These are phyloP conservation scores for Peronospora tabacina DNA, from an alignment of 352 stramenopile genomes.

Conservation along the genomic window DNA sequence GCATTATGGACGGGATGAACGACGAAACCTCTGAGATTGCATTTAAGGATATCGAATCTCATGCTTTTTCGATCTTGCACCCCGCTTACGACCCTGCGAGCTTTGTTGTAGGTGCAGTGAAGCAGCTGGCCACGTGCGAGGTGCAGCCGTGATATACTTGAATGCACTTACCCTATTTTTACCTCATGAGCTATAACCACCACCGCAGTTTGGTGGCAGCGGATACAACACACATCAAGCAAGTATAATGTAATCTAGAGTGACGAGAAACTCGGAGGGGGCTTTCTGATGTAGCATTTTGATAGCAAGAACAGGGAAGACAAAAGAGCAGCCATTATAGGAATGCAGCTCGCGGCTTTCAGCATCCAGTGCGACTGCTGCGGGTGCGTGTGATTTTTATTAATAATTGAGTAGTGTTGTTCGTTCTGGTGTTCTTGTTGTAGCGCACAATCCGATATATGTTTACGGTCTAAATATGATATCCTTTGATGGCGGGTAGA, in stretches of 20 bases:
- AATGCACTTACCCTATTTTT: constrained; percentile 6
- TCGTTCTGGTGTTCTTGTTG: background rate
- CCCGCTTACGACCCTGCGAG: constrained; percentile 27
- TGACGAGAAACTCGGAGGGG: constrained; percentile 24
- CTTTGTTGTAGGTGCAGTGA: constrained; percentile 41
- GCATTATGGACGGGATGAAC: constrained; percentile 38
- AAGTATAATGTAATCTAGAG: constrained; percentile 42
- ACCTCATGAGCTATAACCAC: constrained; percentile 17
- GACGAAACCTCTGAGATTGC: constrained; percentile 26
- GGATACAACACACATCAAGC: constrained; percentile 29
- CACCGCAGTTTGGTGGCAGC: constrained; percentile 21
- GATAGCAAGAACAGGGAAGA: constrained; percentile 22
- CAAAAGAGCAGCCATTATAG: constrained; percentile 28
- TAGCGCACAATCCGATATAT: background rate
- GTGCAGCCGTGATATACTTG: constrained; percentile 30
- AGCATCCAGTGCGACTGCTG: constrained; percentile 11
- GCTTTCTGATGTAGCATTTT: constrained; percentile 26
- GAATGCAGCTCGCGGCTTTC: constrained; percentile 9
- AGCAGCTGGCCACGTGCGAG: constrained; percentile 35
- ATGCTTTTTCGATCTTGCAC: constrained; percentile 21
- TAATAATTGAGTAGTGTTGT: constrained; percentile 7
- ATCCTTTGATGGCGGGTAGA: constrained; percentile 3
- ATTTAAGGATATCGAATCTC: constrained; percentile 24
- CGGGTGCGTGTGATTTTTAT: constrained; percentile 29
- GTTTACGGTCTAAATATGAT: constrained; percentile 9